Evolutionary conservation across 495 filamentous ascomycete species (phyloP).

Genomic region (Talaromyces liani): DNA sequence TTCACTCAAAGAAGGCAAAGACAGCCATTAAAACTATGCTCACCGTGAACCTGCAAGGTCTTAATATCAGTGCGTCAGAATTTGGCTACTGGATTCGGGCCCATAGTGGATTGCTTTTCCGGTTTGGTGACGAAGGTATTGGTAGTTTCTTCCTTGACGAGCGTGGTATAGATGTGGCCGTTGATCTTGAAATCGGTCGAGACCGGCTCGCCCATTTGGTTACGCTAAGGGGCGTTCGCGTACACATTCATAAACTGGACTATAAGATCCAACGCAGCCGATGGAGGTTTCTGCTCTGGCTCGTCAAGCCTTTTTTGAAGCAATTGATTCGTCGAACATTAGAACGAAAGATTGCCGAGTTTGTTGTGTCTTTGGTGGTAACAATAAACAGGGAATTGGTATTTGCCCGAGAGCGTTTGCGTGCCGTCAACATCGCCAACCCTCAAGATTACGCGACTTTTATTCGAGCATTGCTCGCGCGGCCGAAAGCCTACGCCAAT

Average conservation of each 20-base stretch:
- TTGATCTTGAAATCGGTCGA: slow-evolving; percentile 73
- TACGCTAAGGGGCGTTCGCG: slow-evolving; percentile 63
- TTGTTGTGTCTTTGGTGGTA: slow-evolving; percentile 60
- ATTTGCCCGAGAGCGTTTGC: slow-evolving; percentile 76
- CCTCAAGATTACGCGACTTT: slow-evolving; percentile 76
- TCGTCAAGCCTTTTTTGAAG: slow-evolving; percentile 77
- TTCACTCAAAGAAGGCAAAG: slow-evolving; percentile 58
- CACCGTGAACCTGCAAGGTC: slow-evolving; percentile 67
- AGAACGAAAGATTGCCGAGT: slow-evolving; percentile 67
- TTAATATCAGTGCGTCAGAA: slow-evolving; percentile 76
- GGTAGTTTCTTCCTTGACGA: slow-evolving; percentile 78
- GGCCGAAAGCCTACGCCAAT: slow-evolving; percentile 57
- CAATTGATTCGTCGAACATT: slow-evolving; percentile 71
- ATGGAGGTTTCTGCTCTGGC: slow-evolving; percentile 70
- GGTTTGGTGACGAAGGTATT: slow-evolving; percentile 72
- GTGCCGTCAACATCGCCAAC: slow-evolving; percentile 75
- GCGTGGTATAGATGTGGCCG: slow-evolving; percentile 74
- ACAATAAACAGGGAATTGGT: slow-evolving; percentile 77
- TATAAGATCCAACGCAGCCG: slow-evolving; percentile 69
- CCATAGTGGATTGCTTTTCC: slow-evolving; percentile 59
- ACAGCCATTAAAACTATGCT: slow-evolving; percentile 61
- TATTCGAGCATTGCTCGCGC: slow-evolving; percentile 68
- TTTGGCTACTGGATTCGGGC: slow-evolving; percentile 72
- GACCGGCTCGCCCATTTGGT: slow-evolving; percentile 73
- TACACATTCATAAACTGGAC: slow-evolving; percentile 78